Base-by-base conservation (phyloP, 768 basidiomycete genomes). In the Termitomyces sp. region DNA sequence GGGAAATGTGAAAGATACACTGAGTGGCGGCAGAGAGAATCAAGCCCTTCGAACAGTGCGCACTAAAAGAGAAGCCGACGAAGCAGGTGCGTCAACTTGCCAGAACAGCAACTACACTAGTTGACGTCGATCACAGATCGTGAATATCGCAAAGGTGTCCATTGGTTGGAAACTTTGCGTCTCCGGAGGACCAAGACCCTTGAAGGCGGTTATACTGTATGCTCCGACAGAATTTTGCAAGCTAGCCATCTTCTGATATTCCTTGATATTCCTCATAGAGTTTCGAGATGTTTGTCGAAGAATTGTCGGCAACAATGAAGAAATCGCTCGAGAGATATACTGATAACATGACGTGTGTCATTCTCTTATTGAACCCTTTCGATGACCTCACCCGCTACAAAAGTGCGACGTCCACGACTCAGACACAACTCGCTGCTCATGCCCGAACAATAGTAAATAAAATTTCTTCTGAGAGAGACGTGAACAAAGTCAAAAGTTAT, bases 81-180 rank as follows among this genome's bases (percentile, higher is more conserved):
- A 96, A 69, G 93, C 94, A 57, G 90, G 92, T 89, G 57, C 60
- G 79, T 68, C 17, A 8, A 25, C 53, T 53, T 8, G 32, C 19
- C 23, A 14, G 16, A 48, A 50, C n/a, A 32, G 37, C 43, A 38
- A n/a, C 29, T 19, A 48, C 23, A 53, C 51, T 25, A 35, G n/a
- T 34, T 32, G n/a, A 44, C 7, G n/a, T 46, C 1, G 16, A 37
- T 38, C 11, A 16, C 44, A 91, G 94, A 97, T 69, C 91, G 87
- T 68, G 93, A 95, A 58, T 97, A 97, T 66, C 79, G 94, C 27
- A 90, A 88, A 62, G 92, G 85, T 34, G 86, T 97, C 23, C 88
- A 96, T 70, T 91, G 92, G 87, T 74, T 94, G n/a, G 94, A 97
- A 75, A 95, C 94, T 0, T 77, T 96, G 37, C 78, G 95, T 35